phyloP scores from a whole-genome alignment of 495 filamentous ascomycete species.

The Pseudomonodictys pantanalensis region DNA sequence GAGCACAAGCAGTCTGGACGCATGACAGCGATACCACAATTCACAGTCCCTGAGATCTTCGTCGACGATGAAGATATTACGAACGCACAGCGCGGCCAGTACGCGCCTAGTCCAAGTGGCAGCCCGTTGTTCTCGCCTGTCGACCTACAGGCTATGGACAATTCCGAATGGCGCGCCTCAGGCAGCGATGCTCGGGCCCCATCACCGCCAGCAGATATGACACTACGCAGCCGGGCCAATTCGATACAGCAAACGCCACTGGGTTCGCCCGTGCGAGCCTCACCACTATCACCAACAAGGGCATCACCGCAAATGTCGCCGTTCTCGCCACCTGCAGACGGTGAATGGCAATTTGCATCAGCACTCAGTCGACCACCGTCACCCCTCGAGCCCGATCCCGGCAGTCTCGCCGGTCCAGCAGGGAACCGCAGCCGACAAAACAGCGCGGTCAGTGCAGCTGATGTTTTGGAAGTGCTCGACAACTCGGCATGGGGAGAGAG shows the following conservation, averaged over 20 bases:
- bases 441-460: conserved; percentile 70
- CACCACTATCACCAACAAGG: conserved; percentile 24
- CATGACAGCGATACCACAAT: conserved; percentile 72
- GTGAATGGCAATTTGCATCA: conserved; percentile 41
- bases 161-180: conserved; percentile 25
- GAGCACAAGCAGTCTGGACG: conserved; percentile 66
- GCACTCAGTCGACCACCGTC: conserved; percentile 40
- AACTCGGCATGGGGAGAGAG: conserved; percentile 91
- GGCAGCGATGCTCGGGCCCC: conserved; percentile 25
- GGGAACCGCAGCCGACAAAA: conserved; percentile 51
- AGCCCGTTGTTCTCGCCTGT: conserved; percentile 32
- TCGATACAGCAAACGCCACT: conserved; percentile 41
- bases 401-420: too few species aligned
- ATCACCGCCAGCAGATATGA: conserved; percentile 27
- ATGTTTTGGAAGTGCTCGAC: conserved; percentile 77
- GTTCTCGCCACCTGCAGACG: conserved; percentile 26
- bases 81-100: conserved; percentile 40
- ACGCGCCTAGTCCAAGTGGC: conserved; percentile 24
- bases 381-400: conserved; percentile 32
- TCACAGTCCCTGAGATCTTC: conserved; percentile 86
- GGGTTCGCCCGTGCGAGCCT: conserved; percentile 27
- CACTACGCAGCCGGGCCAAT: conserved; percentile 37
- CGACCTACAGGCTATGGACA: conserved; percentile 20
- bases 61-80: conserved; percentile 65
- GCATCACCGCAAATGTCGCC: conserved; percentile 30